Evolutionary conservation across 139 green algal species (phyloP), one percentile per base, ranked within the genome.

Genomic region (Picocystis salinarum): DNA sequence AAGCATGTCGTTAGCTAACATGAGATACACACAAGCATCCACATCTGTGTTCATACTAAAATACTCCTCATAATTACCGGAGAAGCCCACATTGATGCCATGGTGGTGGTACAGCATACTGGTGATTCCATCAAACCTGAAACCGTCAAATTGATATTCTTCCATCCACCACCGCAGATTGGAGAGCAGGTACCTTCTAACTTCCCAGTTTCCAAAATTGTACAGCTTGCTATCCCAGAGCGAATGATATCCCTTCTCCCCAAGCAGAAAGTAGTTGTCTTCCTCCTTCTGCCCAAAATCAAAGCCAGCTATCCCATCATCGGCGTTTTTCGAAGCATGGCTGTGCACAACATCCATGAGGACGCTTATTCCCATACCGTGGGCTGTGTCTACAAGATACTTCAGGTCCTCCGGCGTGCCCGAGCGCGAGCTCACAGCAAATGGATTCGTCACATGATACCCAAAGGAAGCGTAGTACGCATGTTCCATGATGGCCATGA

Each of bases 51-150:
- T 26, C 17, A 62, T 49, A 18, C 50, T 56, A 52, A 79, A 75
- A 55, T 80, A 80, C 65, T 91, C 73, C 7, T 67, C 19, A 59
- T 94, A 94, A 40, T 69, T 30, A 5, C 84, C 84, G 4, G 50
- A 59, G 62, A 94, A 94, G 12, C 54, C 66, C 6, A 72, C 55
- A 66, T 85, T 64, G 48, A 93, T 80, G 52, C 84, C 84, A 57
- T 94, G 84, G 65, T 94, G 85, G 48, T 86, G 70, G 67, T 96
- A 96, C 40, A 96, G 69, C 86, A 96, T 96, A 41, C 64, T 83
- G 2, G 84, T 94, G 2, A 96, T 86, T 30, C 86, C 86, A 58
- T 95, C 84, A 59, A 93, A 92, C 26, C 82, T 61, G 62, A 93
- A 93, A 13, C 82, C 82, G 40, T 95, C 84, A 64, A 96, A 96